Conservation (phyloP, 2,329 filamentous ascomycete genomes). For the Ceratocystis ficicola region DNA sequence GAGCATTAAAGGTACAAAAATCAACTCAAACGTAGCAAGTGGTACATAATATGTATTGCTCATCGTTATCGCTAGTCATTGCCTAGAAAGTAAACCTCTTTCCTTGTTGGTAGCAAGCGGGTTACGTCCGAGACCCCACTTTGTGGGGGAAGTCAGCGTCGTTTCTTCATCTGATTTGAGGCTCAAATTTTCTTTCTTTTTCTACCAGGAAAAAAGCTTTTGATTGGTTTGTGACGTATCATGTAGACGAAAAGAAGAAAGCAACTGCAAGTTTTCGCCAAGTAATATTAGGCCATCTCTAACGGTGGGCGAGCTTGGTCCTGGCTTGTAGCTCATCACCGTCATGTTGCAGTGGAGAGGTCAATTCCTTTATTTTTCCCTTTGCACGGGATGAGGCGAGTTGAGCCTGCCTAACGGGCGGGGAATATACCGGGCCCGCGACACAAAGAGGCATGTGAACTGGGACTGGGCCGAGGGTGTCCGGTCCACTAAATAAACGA, state of each 20-base stretch:
- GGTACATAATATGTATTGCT: not conserved
- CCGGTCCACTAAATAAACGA: not conserved
- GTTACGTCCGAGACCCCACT: not conserved
- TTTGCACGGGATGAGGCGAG: not conserved
- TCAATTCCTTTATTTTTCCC: too few species aligned
- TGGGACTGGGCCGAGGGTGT: not conserved
- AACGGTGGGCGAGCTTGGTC: not conserved
- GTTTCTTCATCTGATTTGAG: not conserved
- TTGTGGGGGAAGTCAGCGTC: not conserved
- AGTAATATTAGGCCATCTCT: too few species aligned
- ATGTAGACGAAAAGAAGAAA: not conserved
- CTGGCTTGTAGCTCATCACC: not conserved
- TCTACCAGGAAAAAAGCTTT: not conserved
- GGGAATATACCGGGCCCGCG: not conserved
- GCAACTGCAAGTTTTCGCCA: too few species aligned
- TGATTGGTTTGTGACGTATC: not conserved
- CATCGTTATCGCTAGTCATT: not conserved
- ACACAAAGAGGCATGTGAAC: not conserved
- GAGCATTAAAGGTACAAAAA: too few species aligned
- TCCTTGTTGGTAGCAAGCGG: not conserved
- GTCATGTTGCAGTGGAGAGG: too few species aligned
- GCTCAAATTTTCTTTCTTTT: not conserved
- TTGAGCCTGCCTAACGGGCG: not conserved
- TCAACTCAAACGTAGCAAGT: not conserved
- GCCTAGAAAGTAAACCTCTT: too few species aligned